Evolutionary conservation across 345 rosid species (phyloP).

Genomic region (Euclidium syriacum): DNA sequence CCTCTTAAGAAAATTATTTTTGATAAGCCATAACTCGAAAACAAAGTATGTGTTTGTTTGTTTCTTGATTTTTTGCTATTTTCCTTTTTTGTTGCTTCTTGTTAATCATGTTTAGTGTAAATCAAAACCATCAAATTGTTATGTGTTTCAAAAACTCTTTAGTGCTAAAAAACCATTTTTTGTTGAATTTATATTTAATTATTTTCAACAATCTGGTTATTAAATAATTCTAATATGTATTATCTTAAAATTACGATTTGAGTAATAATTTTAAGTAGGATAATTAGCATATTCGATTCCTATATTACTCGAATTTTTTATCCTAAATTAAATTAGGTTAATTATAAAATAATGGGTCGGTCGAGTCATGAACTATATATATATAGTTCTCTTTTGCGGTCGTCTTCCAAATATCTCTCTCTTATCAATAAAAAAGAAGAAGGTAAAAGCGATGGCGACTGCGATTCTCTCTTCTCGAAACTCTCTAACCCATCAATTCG

Average conservation of each 20-base stretch:
- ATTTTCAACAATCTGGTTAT: no score
- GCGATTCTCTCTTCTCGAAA: slow-evolving; percentile 21
- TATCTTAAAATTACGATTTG: no score
- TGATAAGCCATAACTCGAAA: background rate
- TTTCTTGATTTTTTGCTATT: background rate
- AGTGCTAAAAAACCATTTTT: background rate
- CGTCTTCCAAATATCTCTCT: background rate
- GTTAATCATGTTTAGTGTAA: slow-evolving; percentile 1
- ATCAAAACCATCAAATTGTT: background rate
- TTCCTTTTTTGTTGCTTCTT: background rate
- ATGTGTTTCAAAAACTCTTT: background rate
- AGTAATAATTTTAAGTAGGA: no score
- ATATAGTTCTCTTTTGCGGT: background rate
- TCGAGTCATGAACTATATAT: background rate
- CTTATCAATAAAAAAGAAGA: background rate
- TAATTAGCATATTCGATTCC: no score
- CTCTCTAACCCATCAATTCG: background rate
- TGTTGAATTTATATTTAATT: no score
- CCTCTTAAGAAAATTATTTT: slow-evolving; percentile 26
- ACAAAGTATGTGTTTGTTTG: background rate
- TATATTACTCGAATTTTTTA: no score
- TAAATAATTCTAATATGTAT: no score
- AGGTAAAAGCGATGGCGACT: slow-evolving; percentile 18
- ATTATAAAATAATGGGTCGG: background rate
- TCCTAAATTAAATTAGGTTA: background rate